Percentiles rank a stretch among this genome's conserved stretches.
These are phyloP conservation scores for Pichia kluyveri DNA, from an alignment of 805 yeast genomes.

Conservation along the genomic window DNA sequence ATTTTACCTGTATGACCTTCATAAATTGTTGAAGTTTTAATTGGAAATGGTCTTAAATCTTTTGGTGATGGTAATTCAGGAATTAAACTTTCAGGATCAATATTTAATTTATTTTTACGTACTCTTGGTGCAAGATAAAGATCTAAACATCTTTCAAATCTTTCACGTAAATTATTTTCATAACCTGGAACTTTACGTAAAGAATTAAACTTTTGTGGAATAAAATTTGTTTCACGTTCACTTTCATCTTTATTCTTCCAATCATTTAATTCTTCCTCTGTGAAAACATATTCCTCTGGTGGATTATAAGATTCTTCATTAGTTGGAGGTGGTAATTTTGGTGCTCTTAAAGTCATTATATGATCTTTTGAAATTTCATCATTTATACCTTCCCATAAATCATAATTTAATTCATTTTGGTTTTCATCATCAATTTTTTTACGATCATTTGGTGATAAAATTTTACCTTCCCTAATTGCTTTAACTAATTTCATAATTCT, in stretches of 20 bases:
- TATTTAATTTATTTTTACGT: constrained; percentile 79
- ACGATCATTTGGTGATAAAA: constrained; percentile 62
- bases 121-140: constrained; percentile 94
- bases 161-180: constrained; percentile 73
- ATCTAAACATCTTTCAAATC: constrained; percentile 90
- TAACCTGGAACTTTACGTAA: constrained; percentile 93
- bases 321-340: constrained; percentile 92
- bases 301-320: constrained; percentile 96
- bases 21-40: constrained; percentile 73
- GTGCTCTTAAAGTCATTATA: constrained; percentile 88
- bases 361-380: constrained; percentile 56
- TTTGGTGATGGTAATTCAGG: constrained; percentile 96
- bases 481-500: constrained; percentile 91
- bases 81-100: constrained; percentile 91
- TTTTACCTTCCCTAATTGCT: constrained; percentile 94
- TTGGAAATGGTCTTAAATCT: constrained; percentile 95
- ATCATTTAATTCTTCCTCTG: constrained; percentile 63
- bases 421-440: constrained; percentile 43
- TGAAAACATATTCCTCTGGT: constrained; percentile 85
- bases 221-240: constrained; percentile 69
- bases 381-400: constrained; percentile 73
- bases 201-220: constrained; percentile 76
- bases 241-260: constrained; percentile 65
- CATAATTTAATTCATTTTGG: constrained; percentile 39
- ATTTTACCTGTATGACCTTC: constrained; percentile 79